These are phyloP conservation scores for Ceratocystiopsis sp. DNA, from an alignment of 2,329 filamentous ascomycete genomes.

Conservation along the genomic window DNA sequence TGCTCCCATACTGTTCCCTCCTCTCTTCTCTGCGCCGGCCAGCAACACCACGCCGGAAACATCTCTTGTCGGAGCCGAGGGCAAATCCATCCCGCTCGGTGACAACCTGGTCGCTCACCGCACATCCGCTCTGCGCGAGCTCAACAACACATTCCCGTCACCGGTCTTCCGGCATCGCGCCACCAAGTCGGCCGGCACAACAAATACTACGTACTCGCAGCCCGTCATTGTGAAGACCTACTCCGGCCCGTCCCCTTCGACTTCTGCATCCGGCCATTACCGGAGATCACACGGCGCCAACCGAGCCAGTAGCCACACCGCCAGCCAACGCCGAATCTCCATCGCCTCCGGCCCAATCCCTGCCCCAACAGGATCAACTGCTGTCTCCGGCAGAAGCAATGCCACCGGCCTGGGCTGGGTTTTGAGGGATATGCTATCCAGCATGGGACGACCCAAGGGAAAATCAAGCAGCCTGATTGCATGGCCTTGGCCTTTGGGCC, in stretches of 20 bases:
- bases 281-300: conserved; percentile 10
- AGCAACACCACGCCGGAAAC: conserved; percentile 28
- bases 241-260: conserved; percentile 25
- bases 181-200: conserved; percentile 36
- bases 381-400: conserved; percentile 2
- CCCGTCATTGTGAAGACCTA: conserved; percentile 51
- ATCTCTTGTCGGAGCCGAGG: conserved; percentile 35
- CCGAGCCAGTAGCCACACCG: conserved; percentile 13
- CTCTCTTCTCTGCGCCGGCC: conserved; percentile 26
- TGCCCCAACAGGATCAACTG: neutral
- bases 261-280: conserved; percentile 10
- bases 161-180: conserved; percentile 29
- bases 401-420: conserved; percentile 1
- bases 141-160: conserved; percentile 40
- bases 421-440: conserved; percentile 10
- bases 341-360: conserved; percentile 12
- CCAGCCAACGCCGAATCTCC: conserved; percentile 16
- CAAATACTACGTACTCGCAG: conserved; percentile 43
- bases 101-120: conserved; percentile 36
- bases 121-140: conserved; percentile 41
- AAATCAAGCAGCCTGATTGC: conserved; percentile 19
- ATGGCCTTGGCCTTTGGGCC: conserved; percentile 15
- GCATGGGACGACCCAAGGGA: conserved; percentile 26
- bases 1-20: conserved; percentile 24
- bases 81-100: conserved; percentile 37